phyloP scores from a whole-genome alignment of 768 basidiomycete species.

The Lentinula sp. region DNA sequence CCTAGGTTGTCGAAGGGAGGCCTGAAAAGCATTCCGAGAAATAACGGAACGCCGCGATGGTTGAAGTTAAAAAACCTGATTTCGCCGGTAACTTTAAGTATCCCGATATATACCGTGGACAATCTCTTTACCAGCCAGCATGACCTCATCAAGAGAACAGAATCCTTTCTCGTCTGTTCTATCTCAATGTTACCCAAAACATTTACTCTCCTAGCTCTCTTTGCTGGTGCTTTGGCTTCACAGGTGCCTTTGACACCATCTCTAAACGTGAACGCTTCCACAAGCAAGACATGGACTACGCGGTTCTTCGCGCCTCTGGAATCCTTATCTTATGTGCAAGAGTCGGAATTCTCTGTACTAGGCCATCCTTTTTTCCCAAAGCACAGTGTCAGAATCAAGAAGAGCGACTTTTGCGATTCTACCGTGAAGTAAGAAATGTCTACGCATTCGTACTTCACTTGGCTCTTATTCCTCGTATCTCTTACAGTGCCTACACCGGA shows the following conservation, averaged over 20 bases:
- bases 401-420: conserved; percentile 55
- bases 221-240: neutral
- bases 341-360: conserved; percentile 28
- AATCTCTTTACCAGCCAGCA: neutral
- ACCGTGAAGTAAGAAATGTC: conserved; percentile 43
- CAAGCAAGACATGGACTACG: neutral
- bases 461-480: neutral
- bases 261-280: neutral
- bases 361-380: conserved; percentile 46
- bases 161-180: neutral
- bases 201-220: neutral
- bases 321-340: conserved; percentile 4
- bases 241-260: neutral
- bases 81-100: too few relatives aligned
- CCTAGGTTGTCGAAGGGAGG: too few relatives aligned
- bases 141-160: neutral
- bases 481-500: conserved; percentile 49
- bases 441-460: neutral
- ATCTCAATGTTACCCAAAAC: neutral
- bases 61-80: neutral
- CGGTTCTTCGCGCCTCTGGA: conserved; percentile 9
- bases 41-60: neutral
- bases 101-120: neutral
- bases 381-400: conserved; percentile 54
- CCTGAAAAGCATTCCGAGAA: too few relatives aligned